These are phyloP conservation scores for Cercospora beticola DNA, from an alignment of 2,329 filamentous ascomycete species.

Conservation along the genomic window DNA sequence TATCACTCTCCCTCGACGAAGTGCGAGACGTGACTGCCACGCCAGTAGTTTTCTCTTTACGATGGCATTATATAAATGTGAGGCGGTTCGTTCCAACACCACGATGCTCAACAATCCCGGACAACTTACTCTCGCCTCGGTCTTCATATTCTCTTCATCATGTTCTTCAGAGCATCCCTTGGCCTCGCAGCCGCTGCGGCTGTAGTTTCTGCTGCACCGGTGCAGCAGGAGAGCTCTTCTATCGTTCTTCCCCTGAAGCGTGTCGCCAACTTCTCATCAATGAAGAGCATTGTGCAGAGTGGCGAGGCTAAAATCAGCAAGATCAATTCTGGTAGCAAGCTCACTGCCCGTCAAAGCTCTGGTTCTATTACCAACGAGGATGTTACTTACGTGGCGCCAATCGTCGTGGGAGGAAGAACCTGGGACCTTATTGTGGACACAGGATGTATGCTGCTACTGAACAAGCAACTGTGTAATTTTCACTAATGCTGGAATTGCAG, in stretches of 20 bases:
- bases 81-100: neutral
- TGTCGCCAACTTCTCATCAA: slow-evolving; percentile 13
- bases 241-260: slow-evolving; percentile 16
- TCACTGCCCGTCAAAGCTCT: slow-evolving; percentile 16
- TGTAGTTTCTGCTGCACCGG: slow-evolving; percentile 17
- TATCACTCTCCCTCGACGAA: neutral
- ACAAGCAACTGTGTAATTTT: neutral
- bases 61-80: neutral
- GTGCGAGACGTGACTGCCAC: neutral
- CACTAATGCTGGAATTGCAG: slow-evolving; percentile 12
- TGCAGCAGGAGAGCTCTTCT: slow-evolving; percentile 9
- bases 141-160: slow-evolving; percentile 3
- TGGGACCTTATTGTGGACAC: slow-evolving; percentile 26
- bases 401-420: slow-evolving; percentile 21
- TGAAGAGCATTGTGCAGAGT: slow-evolving; percentile 20
- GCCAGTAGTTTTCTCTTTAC: neutral
- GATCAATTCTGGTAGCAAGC: slow-evolving; percentile 11
- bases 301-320: slow-evolving; percentile 18
- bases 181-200: slow-evolving; percentile 20
- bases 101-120: neutral
- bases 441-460: slow-evolving; percentile 17
- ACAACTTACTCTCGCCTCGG: neutral
- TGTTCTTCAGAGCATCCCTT: slow-evolving; percentile 20
- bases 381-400: slow-evolving; percentile 24
- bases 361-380: slow-evolving; percentile 25